Percentiles rank a stretch among this genome's conserved stretches.
phyloP scores from a whole-genome alignment of 192 early-diverging fungal genomes.

The Coemansia sp. region DNA sequence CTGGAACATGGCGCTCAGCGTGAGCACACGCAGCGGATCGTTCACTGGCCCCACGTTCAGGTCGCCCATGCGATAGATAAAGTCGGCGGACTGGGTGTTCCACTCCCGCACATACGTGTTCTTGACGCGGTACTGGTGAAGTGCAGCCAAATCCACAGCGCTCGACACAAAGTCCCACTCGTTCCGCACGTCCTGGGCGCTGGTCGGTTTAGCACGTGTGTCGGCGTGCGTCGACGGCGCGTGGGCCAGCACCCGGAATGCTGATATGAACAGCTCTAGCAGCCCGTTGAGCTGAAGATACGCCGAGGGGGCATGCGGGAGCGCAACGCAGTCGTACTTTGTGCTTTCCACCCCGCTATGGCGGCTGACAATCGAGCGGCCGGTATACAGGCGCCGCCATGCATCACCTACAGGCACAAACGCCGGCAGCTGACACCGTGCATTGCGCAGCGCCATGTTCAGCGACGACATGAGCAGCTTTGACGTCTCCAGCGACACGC shows the following conservation, averaged over 20 bases:
- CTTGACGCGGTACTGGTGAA: conserved; percentile 43
- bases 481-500: conserved; percentile 59
- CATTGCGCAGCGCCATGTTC: conserved; percentile 66
- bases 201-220: too few relatives aligned
- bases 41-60: conserved; percentile 48
- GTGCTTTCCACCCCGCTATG: not conserved
- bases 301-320: conserved; percentile 27
- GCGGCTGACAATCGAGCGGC: conserved; percentile 13
- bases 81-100: conserved; percentile 28
- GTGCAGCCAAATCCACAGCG: conserved; percentile 17
- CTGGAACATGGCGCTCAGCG: conserved; percentile 35
- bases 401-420: conserved; percentile 58
- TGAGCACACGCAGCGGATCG: conserved; percentile 39
- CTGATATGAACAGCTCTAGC: conserved; percentile 36
- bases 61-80: conserved; percentile 36
- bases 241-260: conserved; percentile 22
- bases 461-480: conserved; percentile 65
- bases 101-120: conserved; percentile 47
- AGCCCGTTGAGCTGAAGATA: conserved; percentile 47
- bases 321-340: conserved; percentile 35
- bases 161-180: too few relatives aligned
- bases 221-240: not conserved
- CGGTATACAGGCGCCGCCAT: conserved; percentile 45
- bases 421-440: conserved; percentile 61
- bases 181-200: too few relatives aligned